Evolutionary conservation across 805 yeast genomes (phyloP), one percentile per base, ranked within the genome.

Genomic region (Teunomyces stri): DNA sequence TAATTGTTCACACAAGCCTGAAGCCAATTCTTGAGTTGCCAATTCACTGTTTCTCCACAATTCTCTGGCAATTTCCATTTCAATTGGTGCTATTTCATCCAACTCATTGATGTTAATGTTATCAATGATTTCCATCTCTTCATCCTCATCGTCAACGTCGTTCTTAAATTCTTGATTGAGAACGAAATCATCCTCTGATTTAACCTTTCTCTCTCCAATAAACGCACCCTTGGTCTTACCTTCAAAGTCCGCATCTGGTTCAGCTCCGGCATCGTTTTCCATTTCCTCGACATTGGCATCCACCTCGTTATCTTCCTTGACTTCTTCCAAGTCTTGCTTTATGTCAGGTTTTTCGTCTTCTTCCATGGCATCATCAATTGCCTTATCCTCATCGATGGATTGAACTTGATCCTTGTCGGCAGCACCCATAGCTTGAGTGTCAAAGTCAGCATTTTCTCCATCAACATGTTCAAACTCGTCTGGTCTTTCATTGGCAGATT

Each of bases 341-440:
- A 36, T 12, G 16, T 51, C 50, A 7, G 42, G 20, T 29, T 51
- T 39, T 3, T 27, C 31, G 7, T 40, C 42, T 6, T 42, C 51
- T 21, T 41, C 44, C 10, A 51, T 45, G 6, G 82, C 88, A 52
- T 88, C 95, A 47, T 88, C 94, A 54, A 88, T 85, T 1, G 92
- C 94, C 77, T 77, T 81, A 6, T 85, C 87, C 47, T 88, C 90
- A 61, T 90, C 85, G 49, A 91, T 78, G 0, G 84, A 64, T 61
- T 89, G 94, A 12, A 79, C 70, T 58, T 87, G 90, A 40, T 90
- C 96, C 57, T 83, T 79, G 50, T 82, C 81, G 5, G 97, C 96
- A 38, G 91, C 84, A 18, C 98, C 98, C 44, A 94, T 69, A 0
- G 98, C 99, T 65, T 94, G 98, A 0, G 96, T 88, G 43, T 88